Evolutionary conservation across 768 basidiomycete genomes (phyloP).

Genomic region (Polyporus arcularius): DNA sequence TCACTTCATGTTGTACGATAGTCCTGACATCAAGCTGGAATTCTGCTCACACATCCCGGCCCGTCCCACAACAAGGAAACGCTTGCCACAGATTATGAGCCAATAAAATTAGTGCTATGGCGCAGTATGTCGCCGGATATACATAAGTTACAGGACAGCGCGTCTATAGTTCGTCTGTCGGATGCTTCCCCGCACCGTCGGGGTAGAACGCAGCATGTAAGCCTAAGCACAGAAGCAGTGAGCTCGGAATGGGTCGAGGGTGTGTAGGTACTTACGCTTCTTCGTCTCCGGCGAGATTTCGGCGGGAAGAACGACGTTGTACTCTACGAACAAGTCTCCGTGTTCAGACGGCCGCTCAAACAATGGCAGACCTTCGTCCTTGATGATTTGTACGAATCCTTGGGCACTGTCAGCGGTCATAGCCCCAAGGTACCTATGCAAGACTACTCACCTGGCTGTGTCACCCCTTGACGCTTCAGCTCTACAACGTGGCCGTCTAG

Average conservation of each 20-base stretch:
- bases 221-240: slow-evolving; percentile 39
- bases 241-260: not conserved
- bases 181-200: slow-evolving; percentile 28
- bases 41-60: not conserved
- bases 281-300: slow-evolving; percentile 67
- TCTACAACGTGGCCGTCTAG: slow-evolving; percentile 83
- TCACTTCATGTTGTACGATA: not conserved
- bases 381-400: slow-evolving; percentile 85
- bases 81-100: slow-evolving; percentile 1
- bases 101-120: slow-evolving; percentile 15
- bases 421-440: not conserved
- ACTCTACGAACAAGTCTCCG: slow-evolving; percentile 92
- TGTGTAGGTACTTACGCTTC: slow-evolving; percentile 61
- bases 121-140: not conserved
- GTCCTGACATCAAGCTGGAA: no score
- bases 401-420: not conserved
- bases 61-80: not conserved
- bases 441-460: slow-evolving; percentile 75
- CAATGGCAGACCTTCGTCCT: slow-evolving; percentile 88
- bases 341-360: slow-evolving; percentile 51
- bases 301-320: slow-evolving; percentile 85
- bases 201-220: slow-evolving; percentile 53
- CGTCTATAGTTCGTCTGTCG: slow-evolving; percentile 44
- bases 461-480: slow-evolving; percentile 74
- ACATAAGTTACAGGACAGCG: slow-evolving; percentile 10